Percentiles rank a stretch among this genome's conserved stretches.
phyloP scores from a whole-genome alignment of 495 filamentous ascomycete genomes.

The Staphylotrichum tortipilum region DNA sequence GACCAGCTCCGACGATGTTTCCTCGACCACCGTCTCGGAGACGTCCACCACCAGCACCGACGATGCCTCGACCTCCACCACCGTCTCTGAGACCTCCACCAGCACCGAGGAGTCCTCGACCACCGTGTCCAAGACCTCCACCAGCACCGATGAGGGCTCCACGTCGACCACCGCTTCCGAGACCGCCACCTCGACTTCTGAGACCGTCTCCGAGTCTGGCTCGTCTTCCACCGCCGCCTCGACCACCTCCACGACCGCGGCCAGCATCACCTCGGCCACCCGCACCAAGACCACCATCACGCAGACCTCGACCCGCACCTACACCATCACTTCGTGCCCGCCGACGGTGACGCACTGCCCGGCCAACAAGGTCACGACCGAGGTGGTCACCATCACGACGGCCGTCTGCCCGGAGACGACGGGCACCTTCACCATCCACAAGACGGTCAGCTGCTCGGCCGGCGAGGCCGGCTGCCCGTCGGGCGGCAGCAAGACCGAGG shows the following conservation, averaged over 20 bases:
- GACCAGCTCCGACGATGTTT: too few relatives aligned
- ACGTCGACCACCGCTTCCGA: neutral
- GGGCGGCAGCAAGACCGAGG: neutral
- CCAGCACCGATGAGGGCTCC: conserved; percentile 16
- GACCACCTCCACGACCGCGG: neutral
- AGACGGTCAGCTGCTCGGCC: neutral
- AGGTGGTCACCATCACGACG: conserved; percentile 19
- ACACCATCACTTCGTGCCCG: conserved; percentile 53
- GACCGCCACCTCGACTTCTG: neutral
- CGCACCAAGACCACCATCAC: conserved; percentile 16
- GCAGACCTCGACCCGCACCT: conserved; percentile 35
- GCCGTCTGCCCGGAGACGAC: conserved; percentile 19
- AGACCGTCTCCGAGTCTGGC: neutral
- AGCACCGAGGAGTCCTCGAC: too few relatives aligned
- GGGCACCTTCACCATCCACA: conserved; percentile 10
- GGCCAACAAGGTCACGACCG: conserved; percentile 20
- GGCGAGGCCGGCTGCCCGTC: neutral
- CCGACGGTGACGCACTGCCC: conserved; percentile 51
- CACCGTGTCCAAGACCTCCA: neutral
- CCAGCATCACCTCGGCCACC: conserved; percentile 13
- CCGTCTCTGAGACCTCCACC: neutral
- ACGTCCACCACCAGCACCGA: neutral
- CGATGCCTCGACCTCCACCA: neutral
- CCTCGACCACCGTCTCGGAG: too few relatives aligned
- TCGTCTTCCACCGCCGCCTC: neutral